phyloP scores from a whole-genome alignment of 116 monocot genomes.

The Iris pallida region DNA sequence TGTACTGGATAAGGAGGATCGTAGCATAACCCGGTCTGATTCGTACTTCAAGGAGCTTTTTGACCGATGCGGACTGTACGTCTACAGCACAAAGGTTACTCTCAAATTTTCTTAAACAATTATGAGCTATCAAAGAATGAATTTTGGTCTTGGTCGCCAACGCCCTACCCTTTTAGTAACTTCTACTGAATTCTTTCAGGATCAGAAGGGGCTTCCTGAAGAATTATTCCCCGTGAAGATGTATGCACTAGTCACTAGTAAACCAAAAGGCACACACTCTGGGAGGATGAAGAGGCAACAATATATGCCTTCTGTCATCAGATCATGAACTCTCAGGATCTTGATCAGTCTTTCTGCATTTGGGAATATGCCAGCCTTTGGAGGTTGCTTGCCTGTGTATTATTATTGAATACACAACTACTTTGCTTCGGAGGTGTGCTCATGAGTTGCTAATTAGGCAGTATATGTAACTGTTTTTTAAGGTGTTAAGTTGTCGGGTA shows the following conservation, averaged over 20 bases:
- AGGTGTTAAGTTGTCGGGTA: no score
- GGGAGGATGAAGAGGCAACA: constrained; percentile 27
- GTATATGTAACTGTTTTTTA: no score
- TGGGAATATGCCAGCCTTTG: no score
- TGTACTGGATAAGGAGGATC: constrained; percentile 86
- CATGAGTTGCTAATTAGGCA: no score
- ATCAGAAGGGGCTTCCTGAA: constrained; percentile 72
- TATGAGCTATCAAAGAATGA: neutral
- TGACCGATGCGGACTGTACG: constrained; percentile 57
- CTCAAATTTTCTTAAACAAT: neutral
- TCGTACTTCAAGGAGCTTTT: constrained; percentile 75
- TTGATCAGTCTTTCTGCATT: neutral
- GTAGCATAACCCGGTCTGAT: constrained; percentile 87
- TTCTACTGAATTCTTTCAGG: constrained; percentile 34
- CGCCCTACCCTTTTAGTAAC: no score
- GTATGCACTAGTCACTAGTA: constrained; percentile 67
- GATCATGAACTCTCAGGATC: constrained; percentile 13
- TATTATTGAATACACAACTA: no score
- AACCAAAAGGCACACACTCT: constrained; percentile 14
- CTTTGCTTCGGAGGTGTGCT: no score
- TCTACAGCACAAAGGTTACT: constrained; percentile 58
- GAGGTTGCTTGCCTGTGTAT: no score
- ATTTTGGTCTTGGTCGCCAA: no score
- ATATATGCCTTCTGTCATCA: constrained; percentile 44
- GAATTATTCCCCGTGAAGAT: constrained; percentile 84